phyloP scores from a whole-genome alignment of 495 filamentous ascomycete genomes.

The Penicillium paradoxum region DNA sequence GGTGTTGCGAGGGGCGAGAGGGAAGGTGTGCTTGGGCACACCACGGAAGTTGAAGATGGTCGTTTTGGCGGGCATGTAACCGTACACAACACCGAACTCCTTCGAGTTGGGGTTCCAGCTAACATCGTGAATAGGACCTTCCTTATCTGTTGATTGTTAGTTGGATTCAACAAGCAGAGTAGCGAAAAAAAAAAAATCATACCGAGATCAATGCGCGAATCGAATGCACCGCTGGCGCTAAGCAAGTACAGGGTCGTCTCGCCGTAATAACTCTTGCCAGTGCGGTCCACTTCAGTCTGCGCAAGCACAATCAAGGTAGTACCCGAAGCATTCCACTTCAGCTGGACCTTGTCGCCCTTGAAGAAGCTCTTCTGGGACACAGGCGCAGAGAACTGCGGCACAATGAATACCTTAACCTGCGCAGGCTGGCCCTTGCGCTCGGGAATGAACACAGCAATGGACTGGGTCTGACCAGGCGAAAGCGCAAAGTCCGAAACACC shows the following conservation, averaged over 20 bases:
- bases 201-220: slow-evolving; percentile 83
- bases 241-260: slow-evolving; percentile 96
- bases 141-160: slow-evolving; percentile 62
- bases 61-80: slow-evolving; percentile 96
- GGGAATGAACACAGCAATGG: slow-evolving; percentile 87
- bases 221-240: slow-evolving; percentile 85
- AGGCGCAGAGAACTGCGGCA: slow-evolving; percentile 72
- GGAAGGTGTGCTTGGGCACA: slow-evolving; percentile 72
- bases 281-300: slow-evolving; percentile 96
- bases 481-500: slow-evolving; percentile 87
- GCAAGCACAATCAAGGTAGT: slow-evolving; percentile 91
- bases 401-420: slow-evolving; percentile 86
- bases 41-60: slow-evolving; percentile 91
- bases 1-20: slow-evolving; percentile 84
- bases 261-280: slow-evolving; percentile 97
- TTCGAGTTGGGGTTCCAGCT: slow-evolving; percentile 96
- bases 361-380: slow-evolving; percentile 98
- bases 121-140: slow-evolving; percentile 97
- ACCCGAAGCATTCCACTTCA: slow-evolving; percentile 93
- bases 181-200: slow-evolving; percentile 12
- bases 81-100: slow-evolving; percentile 95
- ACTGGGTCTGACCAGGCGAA: slow-evolving; percentile 80
- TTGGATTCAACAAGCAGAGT: neutral
- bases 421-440: slow-evolving; percentile 96
- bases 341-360: slow-evolving; percentile 96